Percentiles rank a stretch among this genome's conserved stretches.
Evolutionary conservation across 2,329 filamentous ascomycete species (phyloP).

Genomic region (Phyllosticta citriasiana): DNA sequence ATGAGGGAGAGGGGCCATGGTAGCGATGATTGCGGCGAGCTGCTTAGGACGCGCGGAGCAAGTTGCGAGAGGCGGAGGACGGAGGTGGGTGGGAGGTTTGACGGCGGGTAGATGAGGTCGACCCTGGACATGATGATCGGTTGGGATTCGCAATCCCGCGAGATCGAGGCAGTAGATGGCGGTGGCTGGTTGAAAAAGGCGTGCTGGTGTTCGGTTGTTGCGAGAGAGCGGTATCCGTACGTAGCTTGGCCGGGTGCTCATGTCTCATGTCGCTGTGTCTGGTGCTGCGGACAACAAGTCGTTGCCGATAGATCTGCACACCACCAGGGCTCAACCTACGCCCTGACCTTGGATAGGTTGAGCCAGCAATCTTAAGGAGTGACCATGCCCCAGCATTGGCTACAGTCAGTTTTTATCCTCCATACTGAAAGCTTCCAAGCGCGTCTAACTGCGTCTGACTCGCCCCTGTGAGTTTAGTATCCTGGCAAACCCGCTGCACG

Average conservation of each 20-base stretch:
- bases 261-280: background rate
- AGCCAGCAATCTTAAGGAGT: background rate
- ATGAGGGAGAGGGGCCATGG: conserved; percentile 44
- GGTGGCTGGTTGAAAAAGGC: background rate
- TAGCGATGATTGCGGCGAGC: conserved; percentile 29
- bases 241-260: background rate
- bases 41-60: conserved; percentile 30
- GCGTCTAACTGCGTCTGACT: background rate
- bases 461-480: background rate
- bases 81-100: conserved; percentile 27
- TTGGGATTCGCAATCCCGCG: background rate
- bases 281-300: background rate
- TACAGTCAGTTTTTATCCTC: background rate
- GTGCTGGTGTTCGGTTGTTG: background rate
- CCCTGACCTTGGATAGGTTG: background rate
- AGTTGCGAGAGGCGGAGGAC: conserved; percentile 39
- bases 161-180: background rate
- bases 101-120: conserved; percentile 32
- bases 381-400: background rate
- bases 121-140: conserved; percentile 9
- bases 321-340: background rate
- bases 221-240: background rate
- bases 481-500: background rate
- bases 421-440: background rate
- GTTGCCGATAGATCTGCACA: background rate